phyloP scores from a whole-genome alignment of 257 asterid species.

The Apocynum venetum region DNA sequence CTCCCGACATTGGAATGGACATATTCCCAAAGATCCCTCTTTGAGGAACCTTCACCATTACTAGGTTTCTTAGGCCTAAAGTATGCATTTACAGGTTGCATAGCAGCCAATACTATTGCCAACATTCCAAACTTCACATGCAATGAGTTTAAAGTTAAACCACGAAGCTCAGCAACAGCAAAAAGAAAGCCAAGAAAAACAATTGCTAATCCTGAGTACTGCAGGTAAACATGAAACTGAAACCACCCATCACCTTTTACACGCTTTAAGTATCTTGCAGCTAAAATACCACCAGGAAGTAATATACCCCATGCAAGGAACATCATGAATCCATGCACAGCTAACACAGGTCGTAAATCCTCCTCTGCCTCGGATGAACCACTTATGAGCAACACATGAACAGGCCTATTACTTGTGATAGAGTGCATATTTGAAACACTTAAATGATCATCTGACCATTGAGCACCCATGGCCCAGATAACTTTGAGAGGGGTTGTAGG shows the following conservation, averaged over 20 bases:
- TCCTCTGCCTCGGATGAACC: conserved; percentile 98
- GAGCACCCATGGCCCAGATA: conserved; percentile 97
- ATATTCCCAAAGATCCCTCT: conserved; percentile 70
- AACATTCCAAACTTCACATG: conserved; percentile 88
- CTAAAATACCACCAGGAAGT: conserved; percentile 80
- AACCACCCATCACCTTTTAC: conserved; percentile 90
- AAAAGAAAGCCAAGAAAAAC: conserved; percentile 89
- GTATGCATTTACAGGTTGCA: conserved; percentile 84
- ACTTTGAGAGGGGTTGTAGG: conserved; percentile 84
- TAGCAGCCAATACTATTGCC: conserved; percentile 63
- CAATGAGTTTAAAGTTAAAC: conserved; percentile 52
- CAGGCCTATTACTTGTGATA: conserved; percentile 79
- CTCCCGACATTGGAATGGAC: conserved; percentile 68
- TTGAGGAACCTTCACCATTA: conserved; percentile 40
- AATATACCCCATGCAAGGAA: conserved; percentile 97
- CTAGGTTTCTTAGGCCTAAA: conserved; percentile 76
- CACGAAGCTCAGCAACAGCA: conserved; percentile 97
- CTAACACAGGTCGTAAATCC: conserved; percentile 88
- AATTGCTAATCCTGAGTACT: conserved; percentile 88
- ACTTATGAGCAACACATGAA: conserved; percentile 74
- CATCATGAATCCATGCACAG: conserved; percentile 98
- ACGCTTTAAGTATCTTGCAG: conserved; percentile 90
- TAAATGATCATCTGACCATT: conserved; percentile 73
- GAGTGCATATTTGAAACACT: conserved; percentile 90
- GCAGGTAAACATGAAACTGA: conserved; percentile 79